These are phyloP conservation scores for Zelopaecilomyces penicillatus DNA, from an alignment of 2,329 filamentous ascomycete genomes.

Conservation along the genomic window DNA sequence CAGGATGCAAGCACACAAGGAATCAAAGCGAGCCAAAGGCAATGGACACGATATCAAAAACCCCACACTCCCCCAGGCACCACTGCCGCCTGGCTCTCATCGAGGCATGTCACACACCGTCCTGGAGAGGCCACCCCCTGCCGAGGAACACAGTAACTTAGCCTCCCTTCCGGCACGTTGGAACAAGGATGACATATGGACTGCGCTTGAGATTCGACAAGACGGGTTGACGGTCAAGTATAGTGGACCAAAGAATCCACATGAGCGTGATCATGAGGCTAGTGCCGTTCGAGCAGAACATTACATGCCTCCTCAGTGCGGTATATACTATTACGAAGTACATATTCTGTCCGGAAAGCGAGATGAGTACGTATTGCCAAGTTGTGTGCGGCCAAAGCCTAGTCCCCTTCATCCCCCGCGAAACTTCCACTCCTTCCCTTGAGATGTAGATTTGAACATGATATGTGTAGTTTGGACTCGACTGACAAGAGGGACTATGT, in stretches of 20 bases:
- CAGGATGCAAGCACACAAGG: constrained; percentile 44
- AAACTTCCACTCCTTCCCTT: background rate
- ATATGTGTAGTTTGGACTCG: background rate
- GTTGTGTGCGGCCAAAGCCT: background rate
- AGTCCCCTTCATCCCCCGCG: background rate
- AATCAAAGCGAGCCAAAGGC: constrained; percentile 23
- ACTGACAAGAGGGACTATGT: constrained; percentile 4
- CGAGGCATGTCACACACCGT: constrained; percentile 76
- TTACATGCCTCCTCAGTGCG: constrained; percentile 80
- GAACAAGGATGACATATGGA: constrained; percentile 70
- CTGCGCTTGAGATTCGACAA: constrained; percentile 62
- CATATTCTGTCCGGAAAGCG: constrained; percentile 41
- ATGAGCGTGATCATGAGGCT: constrained; percentile 61
- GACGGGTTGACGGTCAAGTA: constrained; percentile 67
- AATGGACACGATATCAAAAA: constrained; percentile 43
- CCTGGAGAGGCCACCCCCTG: constrained; percentile 61
- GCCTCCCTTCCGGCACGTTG: constrained; percentile 71
- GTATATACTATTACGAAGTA: constrained; percentile 90
- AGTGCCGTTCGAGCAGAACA: constrained; percentile 75
- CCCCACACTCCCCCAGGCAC: constrained; percentile 36
- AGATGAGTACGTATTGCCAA: constrained; percentile 41
- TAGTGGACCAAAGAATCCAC: constrained; percentile 35
- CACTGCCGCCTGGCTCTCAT: constrained; percentile 44
- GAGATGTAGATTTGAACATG: background rate
- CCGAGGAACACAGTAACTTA: constrained; percentile 50